A percentile compares a stretch with the other conserved stretches of the same genome.
Conservation (phyloP, 805 yeast genomes). For the Saccharomycopsis fermentans region DNA sequence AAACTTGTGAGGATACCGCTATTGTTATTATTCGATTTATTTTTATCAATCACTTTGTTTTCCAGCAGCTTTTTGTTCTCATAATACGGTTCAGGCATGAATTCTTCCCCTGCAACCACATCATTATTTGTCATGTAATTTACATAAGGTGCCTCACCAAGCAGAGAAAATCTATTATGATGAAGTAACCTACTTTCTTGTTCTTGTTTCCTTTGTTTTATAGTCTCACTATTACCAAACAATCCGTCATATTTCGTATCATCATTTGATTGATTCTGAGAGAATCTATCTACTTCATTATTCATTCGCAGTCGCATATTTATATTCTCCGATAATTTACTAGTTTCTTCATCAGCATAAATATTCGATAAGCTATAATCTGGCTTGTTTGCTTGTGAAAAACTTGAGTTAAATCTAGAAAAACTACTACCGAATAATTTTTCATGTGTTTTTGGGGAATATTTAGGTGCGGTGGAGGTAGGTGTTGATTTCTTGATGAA, state of each 20-base stretch:
- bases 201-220: not conserved
- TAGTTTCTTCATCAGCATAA: not conserved
- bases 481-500: not conserved
- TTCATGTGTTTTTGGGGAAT: not conserved
- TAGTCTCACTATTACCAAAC: not conserved
- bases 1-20: constrained; percentile 5
- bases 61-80: not conserved
- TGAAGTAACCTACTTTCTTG: not conserved
- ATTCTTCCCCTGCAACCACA: constrained; percentile 8
- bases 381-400: not conserved
- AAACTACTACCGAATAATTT: not conserved
- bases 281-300: not conserved
- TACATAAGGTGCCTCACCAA: not conserved
- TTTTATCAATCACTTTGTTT: not conserved
- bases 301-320: not conserved
- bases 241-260: not conserved
- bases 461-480: not conserved
- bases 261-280: not conserved
- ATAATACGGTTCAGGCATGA: constrained; percentile 6
- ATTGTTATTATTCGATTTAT: not conserved
- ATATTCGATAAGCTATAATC: not conserved
- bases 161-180: not conserved
- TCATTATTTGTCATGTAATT: not conserved
- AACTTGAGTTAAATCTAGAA: no score
- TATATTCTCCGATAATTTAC: not conserved